A percentile compares a stretch with the other conserved stretches of the same genome.
Conservation (phyloP, 2,329 filamentous ascomycete genomes). For the Alternaria hordeiaustralica region DNA sequence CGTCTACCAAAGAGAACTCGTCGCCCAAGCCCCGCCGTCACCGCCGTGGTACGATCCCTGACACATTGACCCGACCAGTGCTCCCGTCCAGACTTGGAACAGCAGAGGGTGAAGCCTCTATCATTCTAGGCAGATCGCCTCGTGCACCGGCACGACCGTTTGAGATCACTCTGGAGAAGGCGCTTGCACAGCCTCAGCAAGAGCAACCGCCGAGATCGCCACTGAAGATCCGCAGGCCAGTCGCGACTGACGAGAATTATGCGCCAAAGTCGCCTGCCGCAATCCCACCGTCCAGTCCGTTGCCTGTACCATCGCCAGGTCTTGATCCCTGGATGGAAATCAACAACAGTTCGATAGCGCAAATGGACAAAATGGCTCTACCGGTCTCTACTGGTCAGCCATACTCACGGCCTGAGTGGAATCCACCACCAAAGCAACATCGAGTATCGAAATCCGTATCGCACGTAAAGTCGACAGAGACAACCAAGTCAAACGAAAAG, state of each 20-base stretch:
- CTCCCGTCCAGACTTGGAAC: conserved; percentile 21
- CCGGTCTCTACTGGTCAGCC: conserved; percentile 38
- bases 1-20: conserved; percentile 41
- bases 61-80: conserved; percentile 17
- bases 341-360: conserved; percentile 36
- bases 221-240: conserved; percentile 24
- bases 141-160: conserved; percentile 5
- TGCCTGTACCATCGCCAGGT: conserved; percentile 39
- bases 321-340: conserved; percentile 41
- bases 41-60: conserved; percentile 34
- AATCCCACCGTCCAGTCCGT: conserved; percentile 35
- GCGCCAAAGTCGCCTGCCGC: conserved; percentile 24
- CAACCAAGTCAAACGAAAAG: conserved; percentile 10
- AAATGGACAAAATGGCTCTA: conserved; percentile 42
- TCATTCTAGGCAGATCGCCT: conserved; percentile 31
- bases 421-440: conserved; percentile 26
- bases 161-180: conserved; percentile 18
- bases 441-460: conserved; percentile 26
- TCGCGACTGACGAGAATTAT: conserved; percentile 31
- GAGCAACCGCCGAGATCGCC: conserved; percentile 26
- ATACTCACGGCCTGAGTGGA: conserved; percentile 33
- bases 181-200: conserved; percentile 6
- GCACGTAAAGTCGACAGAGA: conserved; percentile 8
- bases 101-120: conserved; percentile 26
- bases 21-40: conserved; percentile 31